Evolutionary conservation across 2,329 filamentous ascomycete genomes (phyloP), one percentile per base, ranked within the genome.

Genomic region (Penicillium psychrosexuale): DNA sequence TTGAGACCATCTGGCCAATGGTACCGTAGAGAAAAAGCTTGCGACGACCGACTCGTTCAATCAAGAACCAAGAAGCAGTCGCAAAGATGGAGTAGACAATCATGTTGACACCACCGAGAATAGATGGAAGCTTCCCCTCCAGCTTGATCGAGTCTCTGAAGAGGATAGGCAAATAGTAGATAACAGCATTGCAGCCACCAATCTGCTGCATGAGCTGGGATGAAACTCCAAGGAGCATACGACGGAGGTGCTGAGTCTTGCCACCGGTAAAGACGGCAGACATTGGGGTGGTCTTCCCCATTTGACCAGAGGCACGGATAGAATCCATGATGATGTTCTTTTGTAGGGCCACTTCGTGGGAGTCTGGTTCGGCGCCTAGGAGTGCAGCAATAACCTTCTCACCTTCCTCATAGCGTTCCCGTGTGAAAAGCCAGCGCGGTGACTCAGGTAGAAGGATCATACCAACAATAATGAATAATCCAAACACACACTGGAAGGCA

Each of bases 291-390:
- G 78, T 77, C 57, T 78, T 78, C 38, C 74, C 73, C 36, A 69
- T 39, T n/a, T 53, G 51, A 13, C 65, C 79, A 22, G 78, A 79
- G n/a, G 80, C 80, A 27, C 77, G 76, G 60, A 87, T 84, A 3
- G 79, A 82, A 65, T 90, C 86, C 30, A 82, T 69, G 22, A 87
- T 84, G 0, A 86, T 83, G 47, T 82, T 81, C 60, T 79, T 77
- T 66, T 53, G 51, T 5, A 48, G 36, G 8, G n/a, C 24, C 5
- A 83, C 83, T 61, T 85, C 79, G 4, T 78, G 70, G 56, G 81
- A 78, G 49, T 82, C 77, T 3, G 78, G 55, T 36, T 78, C 50
- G 19, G 71, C 65, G 17, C 74, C 77, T 44, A 71, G 67, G 1
- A 82, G 73, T 3, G 74, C 74, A 5, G 78, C 74, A 36, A 81